These are phyloP conservation scores for Oemleria cerasiformis DNA, from an alignment of 306 rosid genomes.

Conservation along the genomic window DNA sequence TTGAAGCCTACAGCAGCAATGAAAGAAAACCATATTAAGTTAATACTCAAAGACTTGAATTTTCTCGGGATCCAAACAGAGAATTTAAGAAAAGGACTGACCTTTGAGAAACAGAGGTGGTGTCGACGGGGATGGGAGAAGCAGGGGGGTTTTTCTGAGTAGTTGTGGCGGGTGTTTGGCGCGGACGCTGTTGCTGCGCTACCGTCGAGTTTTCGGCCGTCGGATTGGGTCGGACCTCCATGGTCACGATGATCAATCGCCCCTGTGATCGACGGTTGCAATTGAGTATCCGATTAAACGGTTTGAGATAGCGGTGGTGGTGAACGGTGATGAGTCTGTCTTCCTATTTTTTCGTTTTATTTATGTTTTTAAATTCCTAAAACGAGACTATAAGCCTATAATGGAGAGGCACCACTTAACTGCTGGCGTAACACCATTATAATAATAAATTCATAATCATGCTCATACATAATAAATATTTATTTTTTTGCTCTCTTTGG, in stretches of 20 bases:
- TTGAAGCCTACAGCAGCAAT: slow-evolving; percentile 62
- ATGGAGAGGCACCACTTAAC: neutral
- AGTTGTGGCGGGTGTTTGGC: slow-evolving; percentile 30
- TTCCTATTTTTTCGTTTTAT: neutral
- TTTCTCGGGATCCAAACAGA: slow-evolving; percentile 26
- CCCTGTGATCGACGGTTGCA: neutral
- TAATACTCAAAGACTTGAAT: neutral
- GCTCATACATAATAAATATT: too few relatives aligned
- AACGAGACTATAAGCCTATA: neutral
- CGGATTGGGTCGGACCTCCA: slow-evolving; percentile 75
- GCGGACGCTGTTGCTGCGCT: slow-evolving; percentile 41
- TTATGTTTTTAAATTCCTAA: neutral
- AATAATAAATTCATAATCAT: neutral
- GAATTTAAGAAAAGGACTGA: slow-evolving; percentile 9
- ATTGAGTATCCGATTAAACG: neutral
- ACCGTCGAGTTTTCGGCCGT: slow-evolving; percentile 56
- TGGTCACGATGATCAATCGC: slow-evolving; percentile 30
- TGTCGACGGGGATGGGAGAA: slow-evolving; percentile 57
- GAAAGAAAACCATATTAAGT: slow-evolving; percentile 14
- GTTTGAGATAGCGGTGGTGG: neutral
- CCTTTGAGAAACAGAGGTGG: slow-evolving; percentile 81
- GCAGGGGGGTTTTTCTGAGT: slow-evolving; percentile 44
- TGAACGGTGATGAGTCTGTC: neutral
- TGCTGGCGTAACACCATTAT: slow-evolving; percentile 12
- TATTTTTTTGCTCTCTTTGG: too few relatives aligned